Conservation (phyloP, 116 monocot genomes). For the Dioscorea cayenensis region DNA sequence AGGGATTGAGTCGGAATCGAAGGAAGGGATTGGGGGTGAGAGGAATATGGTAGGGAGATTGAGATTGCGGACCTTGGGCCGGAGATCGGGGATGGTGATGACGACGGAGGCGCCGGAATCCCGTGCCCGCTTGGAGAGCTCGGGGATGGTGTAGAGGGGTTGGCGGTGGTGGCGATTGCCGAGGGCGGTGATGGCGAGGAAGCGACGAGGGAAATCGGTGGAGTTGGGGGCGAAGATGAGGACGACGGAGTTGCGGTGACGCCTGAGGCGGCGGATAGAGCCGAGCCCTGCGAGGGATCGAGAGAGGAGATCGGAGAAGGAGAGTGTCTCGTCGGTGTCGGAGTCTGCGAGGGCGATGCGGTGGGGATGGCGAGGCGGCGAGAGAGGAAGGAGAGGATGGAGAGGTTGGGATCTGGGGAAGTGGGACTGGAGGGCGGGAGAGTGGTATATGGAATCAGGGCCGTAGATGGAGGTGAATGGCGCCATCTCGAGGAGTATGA, state of each 20-base stretch:
- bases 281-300: slow-evolving; percentile 12
- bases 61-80: slow-evolving; percentile 29
- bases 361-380: slow-evolving; percentile 19
- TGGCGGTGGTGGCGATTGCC: slow-evolving; percentile 60
- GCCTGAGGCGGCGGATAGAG: slow-evolving; percentile 8
- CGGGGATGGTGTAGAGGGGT: slow-evolving; percentile 55
- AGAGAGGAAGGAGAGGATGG: slow-evolving; percentile 42
- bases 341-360: slow-evolving; percentile 47
- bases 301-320: slow-evolving; percentile 27
- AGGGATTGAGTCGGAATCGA: not conserved
- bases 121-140: slow-evolving; percentile 61
- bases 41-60: slow-evolving; percentile 46
- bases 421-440: slow-evolving; percentile 8
- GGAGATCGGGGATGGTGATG: slow-evolving; percentile 44
- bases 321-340: slow-evolving; percentile 18
- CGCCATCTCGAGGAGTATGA: not conserved
- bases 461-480: not conserved
- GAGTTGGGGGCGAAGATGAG: slow-evolving; percentile 65
- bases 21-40: not conserved
- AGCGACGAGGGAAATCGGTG: slow-evolving; percentile 30
- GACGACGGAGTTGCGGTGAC: slow-evolving; percentile 23
- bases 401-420: slow-evolving; percentile 36
- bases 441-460: slow-evolving; percentile 11
- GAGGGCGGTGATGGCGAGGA: slow-evolving; percentile 31
- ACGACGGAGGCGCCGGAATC: slow-evolving; percentile 47